Evolutionary conservation across 1,284 basidiomycete genomes (phyloP), one percentile per base, ranked within the genome.

Genomic region (Butyriboletus appendiculatus): DNA sequence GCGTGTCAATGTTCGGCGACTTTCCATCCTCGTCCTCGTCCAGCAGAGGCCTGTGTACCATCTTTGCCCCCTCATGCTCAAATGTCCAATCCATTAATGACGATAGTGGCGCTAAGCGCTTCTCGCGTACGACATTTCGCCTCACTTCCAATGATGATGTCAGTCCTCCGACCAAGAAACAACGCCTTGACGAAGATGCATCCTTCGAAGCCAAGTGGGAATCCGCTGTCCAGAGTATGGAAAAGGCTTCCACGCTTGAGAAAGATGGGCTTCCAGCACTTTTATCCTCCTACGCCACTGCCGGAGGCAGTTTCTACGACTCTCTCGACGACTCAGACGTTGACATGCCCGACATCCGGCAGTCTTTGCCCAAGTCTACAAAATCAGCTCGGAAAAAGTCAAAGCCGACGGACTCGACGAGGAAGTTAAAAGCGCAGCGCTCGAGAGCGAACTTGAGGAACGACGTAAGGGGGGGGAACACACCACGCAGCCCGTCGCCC

Each of bases 221-320:
- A n/a, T 59, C 60, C 20, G 80, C 80, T 9, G 66, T 78, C 12
- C 60, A 69, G 22, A 60, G 66, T 24, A 71, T 76, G 65, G 62
- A 74, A 38, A 51, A 62, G 7, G 67, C 70, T 9, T 63, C 70
- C 14, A 67, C 69, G 7, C 66, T 72, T 6, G 72, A 78, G 20
- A 68, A 67, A 45, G 79, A 80, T 42, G 75, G 72, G 30, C 63
- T 81, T 46, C 79, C 78, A 0, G 72, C 73, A 4, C 64, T 75
- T 10, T 66, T 72, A 24, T 69, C 70, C 28, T 63, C 73, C 18
- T 73, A 70, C 30, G 66, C 70, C 45, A 58, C 59, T 26, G 45
- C 51, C 16, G 60, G 57, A 30, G 56, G 42, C 48, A 52, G 40
- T 49, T 61, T 73, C 60, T 56, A 56, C 49, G 52, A 59, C 32